phyloP scores from a whole-genome alignment of 2,329 filamentous ascomycete species.

The Penicillium palitans region DNA sequence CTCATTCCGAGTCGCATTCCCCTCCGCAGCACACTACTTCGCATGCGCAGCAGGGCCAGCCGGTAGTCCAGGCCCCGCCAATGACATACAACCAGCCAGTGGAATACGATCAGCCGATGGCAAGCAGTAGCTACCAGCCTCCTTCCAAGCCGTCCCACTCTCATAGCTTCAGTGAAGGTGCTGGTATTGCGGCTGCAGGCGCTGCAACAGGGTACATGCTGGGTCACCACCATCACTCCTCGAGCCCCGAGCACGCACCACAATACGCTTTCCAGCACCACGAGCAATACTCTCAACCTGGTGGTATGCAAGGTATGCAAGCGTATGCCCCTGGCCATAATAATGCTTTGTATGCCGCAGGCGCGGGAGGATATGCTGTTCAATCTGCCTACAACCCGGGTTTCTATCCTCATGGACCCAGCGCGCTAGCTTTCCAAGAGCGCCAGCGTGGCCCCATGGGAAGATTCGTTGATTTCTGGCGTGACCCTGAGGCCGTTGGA shows the following conservation, averaged over 20 bases:
- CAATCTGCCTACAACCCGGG: conserved; percentile 35
- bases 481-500: conserved; percentile 63
- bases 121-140: conserved; percentile 15
- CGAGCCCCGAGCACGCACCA: conserved; percentile 29
- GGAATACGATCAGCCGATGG: conserved; percentile 3
- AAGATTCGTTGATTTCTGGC: conserved; percentile 61
- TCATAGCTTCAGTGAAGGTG: conserved; percentile 34
- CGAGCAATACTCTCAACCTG: conserved; percentile 22
- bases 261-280: conserved; percentile 38
- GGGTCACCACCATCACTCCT: conserved; percentile 36
- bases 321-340: conserved; percentile 30
- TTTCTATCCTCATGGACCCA: conserved; percentile 35
- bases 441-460: conserved; percentile 58
- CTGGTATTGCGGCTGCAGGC: conserved; percentile 43
- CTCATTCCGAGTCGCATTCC: conserved; percentile 25
- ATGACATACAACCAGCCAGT: not conserved
- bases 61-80: not conserved
- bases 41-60: conserved; percentile 12
- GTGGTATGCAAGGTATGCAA: conserved; percentile 10
- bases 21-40: conserved; percentile 17
- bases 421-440: conserved; percentile 51
- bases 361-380: conserved; percentile 40
- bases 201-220: conserved; percentile 46
- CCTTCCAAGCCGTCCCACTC: conserved; percentile 31
- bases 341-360: conserved; percentile 45